Conservation (phyloP, 495 filamentous ascomycete species). For the Cercophora scortea region DNA sequence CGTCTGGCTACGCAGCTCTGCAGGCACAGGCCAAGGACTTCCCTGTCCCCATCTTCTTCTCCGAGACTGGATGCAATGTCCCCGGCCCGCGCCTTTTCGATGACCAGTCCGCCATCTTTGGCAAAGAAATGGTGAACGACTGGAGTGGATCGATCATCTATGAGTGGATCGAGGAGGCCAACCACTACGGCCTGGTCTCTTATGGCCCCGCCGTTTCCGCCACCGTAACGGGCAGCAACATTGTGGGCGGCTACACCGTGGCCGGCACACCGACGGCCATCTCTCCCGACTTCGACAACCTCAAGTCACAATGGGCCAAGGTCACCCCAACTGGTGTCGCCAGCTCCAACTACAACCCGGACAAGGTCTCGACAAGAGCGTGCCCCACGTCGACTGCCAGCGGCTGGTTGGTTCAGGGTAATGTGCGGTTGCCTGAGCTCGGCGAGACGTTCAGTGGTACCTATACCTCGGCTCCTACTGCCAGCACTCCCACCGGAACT, state of each 20-base stretch:
- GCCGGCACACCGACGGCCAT: conserved; percentile 68
- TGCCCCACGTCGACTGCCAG: conserved; percentile 65
- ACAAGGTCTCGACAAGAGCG: conserved; percentile 47
- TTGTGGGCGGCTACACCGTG: conserved; percentile 59
- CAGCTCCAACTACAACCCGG: conserved; percentile 54
- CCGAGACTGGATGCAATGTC: conserved; percentile 71
- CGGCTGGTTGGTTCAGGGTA: conserved; percentile 66
- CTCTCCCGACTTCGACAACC: conserved; percentile 67
- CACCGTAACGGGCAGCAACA: conserved; percentile 38
- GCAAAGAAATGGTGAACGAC: conserved; percentile 56
- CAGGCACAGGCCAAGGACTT: conserved; percentile 41
- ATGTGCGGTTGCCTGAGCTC: conserved; percentile 59
- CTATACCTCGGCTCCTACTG: conserved; percentile 18
- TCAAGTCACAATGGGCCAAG: conserved; percentile 70
- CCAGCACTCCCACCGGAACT: conserved; percentile 1
- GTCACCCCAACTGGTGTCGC: conserved; percentile 60
- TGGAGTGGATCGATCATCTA: conserved; percentile 86
- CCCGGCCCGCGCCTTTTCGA: conserved; percentile 61
- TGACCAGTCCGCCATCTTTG: conserved; percentile 73
- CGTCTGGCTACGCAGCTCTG: conserved; percentile 64
- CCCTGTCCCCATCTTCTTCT: conserved; percentile 78
- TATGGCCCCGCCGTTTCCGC: conserved; percentile 55
- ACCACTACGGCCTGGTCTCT: conserved; percentile 76
- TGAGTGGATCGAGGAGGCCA: conserved; percentile 84
- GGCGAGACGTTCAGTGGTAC: conserved; percentile 42